Percentiles rank a stretch among this genome's conserved stretches.
phyloP scores from a whole-genome alignment of 805 yeast species.

The Saccharomycopsis microspora region DNA sequence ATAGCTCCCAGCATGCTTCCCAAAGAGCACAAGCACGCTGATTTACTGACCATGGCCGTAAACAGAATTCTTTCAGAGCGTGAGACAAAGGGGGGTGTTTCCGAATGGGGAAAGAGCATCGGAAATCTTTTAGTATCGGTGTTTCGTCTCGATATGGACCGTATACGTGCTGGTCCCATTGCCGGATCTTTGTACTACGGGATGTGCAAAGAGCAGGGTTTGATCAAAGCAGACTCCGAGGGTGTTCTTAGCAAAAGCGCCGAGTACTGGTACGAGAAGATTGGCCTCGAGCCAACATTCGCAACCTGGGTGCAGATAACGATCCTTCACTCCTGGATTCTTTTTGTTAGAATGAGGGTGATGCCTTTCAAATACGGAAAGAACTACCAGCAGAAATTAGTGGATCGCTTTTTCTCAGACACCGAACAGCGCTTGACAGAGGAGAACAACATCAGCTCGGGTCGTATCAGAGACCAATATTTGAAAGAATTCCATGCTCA shows the following conservation, averaged over 20 bases:
- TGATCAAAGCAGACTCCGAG: constrained; percentile 71
- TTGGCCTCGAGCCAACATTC: constrained; percentile 75
- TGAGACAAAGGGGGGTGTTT: no score
- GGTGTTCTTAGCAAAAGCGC: constrained; percentile 57
- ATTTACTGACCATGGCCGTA: no score
- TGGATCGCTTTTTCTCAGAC: constrained; percentile 82
- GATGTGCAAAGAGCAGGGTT: constrained; percentile 76
- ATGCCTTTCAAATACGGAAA: constrained; percentile 85
- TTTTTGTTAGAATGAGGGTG: constrained; percentile 91
- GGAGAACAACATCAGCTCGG: constrained; percentile 76
- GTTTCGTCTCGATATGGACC: constrained; percentile 82
- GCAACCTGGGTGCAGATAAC: constrained; percentile 97
- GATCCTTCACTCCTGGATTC: constrained; percentile 83
- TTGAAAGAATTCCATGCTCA: constrained; percentile 86
- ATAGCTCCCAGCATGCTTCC: constrained; percentile 3
- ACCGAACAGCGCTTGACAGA: constrained; percentile 77
- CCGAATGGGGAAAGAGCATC: constrained; percentile 18
- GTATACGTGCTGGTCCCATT: constrained; percentile 83
- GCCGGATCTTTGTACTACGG: constrained; percentile 85
- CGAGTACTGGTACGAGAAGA: constrained; percentile 71
- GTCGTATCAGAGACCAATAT: constrained; percentile 73
- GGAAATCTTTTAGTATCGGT: constrained; percentile 53
- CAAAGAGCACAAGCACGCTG: not conserved
- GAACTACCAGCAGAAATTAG: constrained; percentile 83
- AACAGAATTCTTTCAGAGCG: no score